phyloP scores from a whole-genome alignment of 345 rosid genomes.

The Murraya koenigii region DNA sequence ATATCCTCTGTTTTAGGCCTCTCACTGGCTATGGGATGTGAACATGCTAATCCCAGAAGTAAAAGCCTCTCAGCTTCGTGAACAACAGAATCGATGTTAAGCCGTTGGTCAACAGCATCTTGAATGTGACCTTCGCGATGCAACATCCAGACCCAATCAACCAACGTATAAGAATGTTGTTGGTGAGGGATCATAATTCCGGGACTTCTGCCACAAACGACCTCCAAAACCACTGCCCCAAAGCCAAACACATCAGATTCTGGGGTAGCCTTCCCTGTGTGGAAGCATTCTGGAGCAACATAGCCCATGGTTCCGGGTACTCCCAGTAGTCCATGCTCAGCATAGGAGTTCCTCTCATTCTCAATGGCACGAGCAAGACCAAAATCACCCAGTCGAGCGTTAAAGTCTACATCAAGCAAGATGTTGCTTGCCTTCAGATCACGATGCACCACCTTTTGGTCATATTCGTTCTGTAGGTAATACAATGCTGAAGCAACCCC shows the following conservation, averaged over 20 bases:
- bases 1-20: constrained; percentile 33
- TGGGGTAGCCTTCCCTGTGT: constrained; percentile 37
- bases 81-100: constrained; percentile 11
- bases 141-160: constrained; percentile 48
- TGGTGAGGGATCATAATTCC: constrained; percentile 24
- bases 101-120: constrained; percentile 38
- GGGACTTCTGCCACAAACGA: constrained; percentile 34
- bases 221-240: constrained; percentile 46
- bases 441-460: constrained; percentile 46
- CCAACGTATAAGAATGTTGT: constrained; percentile 24
- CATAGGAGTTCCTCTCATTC: constrained; percentile 37
- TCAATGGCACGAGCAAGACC: constrained; percentile 44
- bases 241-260: constrained; percentile 50
- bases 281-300: constrained; percentile 49
- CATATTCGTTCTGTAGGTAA: constrained; percentile 38
- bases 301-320: constrained; percentile 41
- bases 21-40: constrained; percentile 35
- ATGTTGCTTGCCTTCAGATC: constrained; percentile 49
- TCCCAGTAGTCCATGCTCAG: constrained; percentile 24
- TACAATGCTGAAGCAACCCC: constrained; percentile 46
- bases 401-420: constrained; percentile 36
- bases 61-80: constrained; percentile 36
- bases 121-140: constrained; percentile 34
- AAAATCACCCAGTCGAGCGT: constrained; percentile 41
- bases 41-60: constrained; percentile 45